Conservation (phyloP, 805 yeast species). For the Candida nanaspora region DNA sequence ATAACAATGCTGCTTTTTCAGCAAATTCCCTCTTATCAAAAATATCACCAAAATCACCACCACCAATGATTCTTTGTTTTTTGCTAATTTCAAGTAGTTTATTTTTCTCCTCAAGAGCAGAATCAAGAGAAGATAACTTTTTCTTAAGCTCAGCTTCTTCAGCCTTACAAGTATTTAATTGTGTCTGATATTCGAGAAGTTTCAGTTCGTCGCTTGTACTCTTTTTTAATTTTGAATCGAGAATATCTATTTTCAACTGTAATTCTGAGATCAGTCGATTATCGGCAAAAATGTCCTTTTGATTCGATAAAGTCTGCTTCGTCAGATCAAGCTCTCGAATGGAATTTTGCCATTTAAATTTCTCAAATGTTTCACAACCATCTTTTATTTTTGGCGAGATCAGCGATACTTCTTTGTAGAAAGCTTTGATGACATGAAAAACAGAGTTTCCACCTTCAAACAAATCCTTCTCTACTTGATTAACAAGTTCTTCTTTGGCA, state of each 20-base stretch:
- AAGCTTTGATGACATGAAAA: too few relatives aligned
- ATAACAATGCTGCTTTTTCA: constrained; percentile 9
- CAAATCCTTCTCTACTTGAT: too few relatives aligned
- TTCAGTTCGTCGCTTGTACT: constrained; percentile 24
- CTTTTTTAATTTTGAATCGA: constrained; percentile 35
- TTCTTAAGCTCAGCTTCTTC: constrained; percentile 14
- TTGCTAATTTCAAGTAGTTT: constrained; percentile 22
- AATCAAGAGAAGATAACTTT: constrained; percentile 9
- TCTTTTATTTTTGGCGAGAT: too few relatives aligned
- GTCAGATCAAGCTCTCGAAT: too few relatives aligned
- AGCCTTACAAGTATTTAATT: constrained; percentile 17
- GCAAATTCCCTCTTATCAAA: constrained; percentile 27
- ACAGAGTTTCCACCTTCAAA: too few relatives aligned
- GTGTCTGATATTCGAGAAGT: constrained; percentile 12
- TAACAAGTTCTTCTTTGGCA: too few relatives aligned
- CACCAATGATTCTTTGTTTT: constrained; percentile 14
- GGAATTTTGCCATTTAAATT: too few relatives aligned
- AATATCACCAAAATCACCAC: constrained; percentile 26
- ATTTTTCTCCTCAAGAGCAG: constrained; percentile 17
- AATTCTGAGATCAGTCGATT: constrained; percentile 29
- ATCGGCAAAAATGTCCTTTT: too few relatives aligned
- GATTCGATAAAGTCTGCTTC: too few relatives aligned
- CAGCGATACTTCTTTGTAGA: too few relatives aligned
- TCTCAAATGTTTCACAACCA: too few relatives aligned
- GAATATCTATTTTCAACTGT: constrained; percentile 34